Evolutionary conservation across 2,329 filamentous ascomycete genomes (phyloP), one percentile per base, ranked within the genome.

Genomic region (Didymella segeticola): DNA sequence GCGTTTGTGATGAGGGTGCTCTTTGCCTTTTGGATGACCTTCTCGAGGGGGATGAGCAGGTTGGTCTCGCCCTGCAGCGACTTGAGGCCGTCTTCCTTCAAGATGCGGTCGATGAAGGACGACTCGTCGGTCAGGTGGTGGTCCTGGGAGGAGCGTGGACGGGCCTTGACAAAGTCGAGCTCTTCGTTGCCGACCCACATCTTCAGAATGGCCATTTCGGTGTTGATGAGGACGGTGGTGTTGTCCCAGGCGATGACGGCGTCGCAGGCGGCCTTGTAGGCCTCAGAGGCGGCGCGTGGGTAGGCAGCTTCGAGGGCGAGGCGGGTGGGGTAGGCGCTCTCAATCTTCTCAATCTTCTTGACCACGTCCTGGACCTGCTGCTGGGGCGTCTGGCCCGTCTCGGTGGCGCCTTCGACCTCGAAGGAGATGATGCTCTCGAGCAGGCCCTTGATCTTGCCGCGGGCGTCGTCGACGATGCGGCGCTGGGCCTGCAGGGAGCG

Each of bases 121-220:
- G 91, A 89, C 65, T 97, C 93, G 68, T 98, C 93, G 22, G 87
- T 87, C 41, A 96, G 84, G 53, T 91, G 89, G 62, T 89, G 86
- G 56, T 85, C 85, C 56, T 82, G 83, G 2, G 86, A 85, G 1
- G 90, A 88, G 54, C 85, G 84, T 47, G 86, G 82, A 60, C 89
- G 88, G 19, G 87, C 83, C 69, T 89, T 89, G 43, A 86, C 86
- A 71, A 98, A 99, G 75, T 98, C 92, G 31, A 99, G 83, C 69
- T 96, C 93, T 30, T 93, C 87, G 69, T 99, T 99, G 48, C 95
- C 95, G 22, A 99, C 95, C 95, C 95, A 99, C 59, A 89, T 92
- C 74, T 95, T 93, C 59, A 99, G 77, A 60, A 98, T 93, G 12
- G 87, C 87, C 54, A 99, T 84, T 74, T 99, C 91, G 2, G 91